Evolutionary conservation across 73 alveolate species (phyloP).

Genomic region (Paramecium tetraurelia): DNA sequence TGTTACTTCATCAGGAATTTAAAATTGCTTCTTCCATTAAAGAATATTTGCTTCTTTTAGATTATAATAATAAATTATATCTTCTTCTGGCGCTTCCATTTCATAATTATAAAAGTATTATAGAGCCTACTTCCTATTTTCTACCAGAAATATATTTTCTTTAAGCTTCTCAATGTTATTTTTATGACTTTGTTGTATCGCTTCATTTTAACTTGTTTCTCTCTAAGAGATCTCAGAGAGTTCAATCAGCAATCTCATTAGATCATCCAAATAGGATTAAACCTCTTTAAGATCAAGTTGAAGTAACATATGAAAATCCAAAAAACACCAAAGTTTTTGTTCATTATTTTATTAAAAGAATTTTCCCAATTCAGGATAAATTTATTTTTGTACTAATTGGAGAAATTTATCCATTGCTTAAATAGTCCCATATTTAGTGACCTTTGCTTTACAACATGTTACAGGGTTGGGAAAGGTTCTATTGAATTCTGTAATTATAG

Average conservation of each 20-base stretch:
- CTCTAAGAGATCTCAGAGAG: too few species aligned
- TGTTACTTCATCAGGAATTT: not conserved
- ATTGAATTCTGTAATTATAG: too few species aligned
- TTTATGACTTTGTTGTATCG: too few species aligned
- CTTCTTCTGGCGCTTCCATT: not conserved
- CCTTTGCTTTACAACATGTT: too few species aligned
- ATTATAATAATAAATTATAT: not conserved
- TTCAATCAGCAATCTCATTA: not conserved
- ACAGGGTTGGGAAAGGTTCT: too few species aligned
- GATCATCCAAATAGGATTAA: not conserved
- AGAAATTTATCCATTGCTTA: not conserved
- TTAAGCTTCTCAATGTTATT: not conserved
- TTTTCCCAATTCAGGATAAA: not conserved
- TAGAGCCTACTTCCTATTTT: not conserved
- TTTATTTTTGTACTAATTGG: not conserved
- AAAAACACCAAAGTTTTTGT: not conserved
- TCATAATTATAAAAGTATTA: not conserved
- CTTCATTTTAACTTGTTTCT: not conserved
- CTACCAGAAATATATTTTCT: not conserved
- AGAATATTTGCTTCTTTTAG: not conserved
- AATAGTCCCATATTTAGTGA: not conserved
- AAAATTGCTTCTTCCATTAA: not conserved
- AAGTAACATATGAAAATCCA: not conserved
- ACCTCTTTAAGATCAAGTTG: not conserved
- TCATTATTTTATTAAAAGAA: not conserved